Conservation (phyloP, 2,329 filamentous ascomycete genomes). For the Scopulariopsis brevicaulis region DNA sequence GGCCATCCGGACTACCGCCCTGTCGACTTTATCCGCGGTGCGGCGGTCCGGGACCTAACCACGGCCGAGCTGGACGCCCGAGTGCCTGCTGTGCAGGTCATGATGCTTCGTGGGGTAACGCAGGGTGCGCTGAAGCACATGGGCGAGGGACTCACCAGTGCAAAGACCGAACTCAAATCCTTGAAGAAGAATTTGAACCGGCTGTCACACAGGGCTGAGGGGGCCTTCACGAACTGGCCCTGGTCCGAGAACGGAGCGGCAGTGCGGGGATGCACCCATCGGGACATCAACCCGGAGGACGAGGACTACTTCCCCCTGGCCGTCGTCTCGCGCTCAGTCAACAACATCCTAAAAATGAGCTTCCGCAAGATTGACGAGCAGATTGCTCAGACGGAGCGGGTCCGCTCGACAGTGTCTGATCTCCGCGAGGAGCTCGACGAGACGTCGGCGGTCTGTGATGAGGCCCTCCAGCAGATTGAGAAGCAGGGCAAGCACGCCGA, state of each 20-base stretch:
- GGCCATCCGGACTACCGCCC: not conserved
- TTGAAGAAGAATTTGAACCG: not conserved
- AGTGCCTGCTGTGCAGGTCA: conserved; percentile 1
- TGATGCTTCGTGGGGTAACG: not conserved
- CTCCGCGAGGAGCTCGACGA: conserved; percentile 3
- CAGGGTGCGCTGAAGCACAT: not conserved
- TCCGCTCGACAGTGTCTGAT: not conserved
- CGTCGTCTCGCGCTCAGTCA: not conserved
- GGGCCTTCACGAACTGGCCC: not conserved
- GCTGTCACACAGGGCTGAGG: not conserved
- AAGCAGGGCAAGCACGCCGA: not conserved
- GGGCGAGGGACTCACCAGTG: not conserved
- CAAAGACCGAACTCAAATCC: not conserved
- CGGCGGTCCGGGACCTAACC: not conserved
- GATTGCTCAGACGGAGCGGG: not conserved
- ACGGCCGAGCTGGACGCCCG: not conserved
- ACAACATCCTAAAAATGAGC: conserved; percentile 1
- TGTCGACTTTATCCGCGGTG: not conserved
- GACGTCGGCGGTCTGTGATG: not conserved
- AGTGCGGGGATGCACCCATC: not conserved
- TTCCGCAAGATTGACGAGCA: conserved; percentile 2
- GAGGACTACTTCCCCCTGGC: not conserved
- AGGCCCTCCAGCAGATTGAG: not conserved
- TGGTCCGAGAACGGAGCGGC: not conserved
- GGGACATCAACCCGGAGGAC: not conserved